Evolutionary conservation across 208 protist species (phyloP).

Genomic region (Phytomonas francai): DNA sequence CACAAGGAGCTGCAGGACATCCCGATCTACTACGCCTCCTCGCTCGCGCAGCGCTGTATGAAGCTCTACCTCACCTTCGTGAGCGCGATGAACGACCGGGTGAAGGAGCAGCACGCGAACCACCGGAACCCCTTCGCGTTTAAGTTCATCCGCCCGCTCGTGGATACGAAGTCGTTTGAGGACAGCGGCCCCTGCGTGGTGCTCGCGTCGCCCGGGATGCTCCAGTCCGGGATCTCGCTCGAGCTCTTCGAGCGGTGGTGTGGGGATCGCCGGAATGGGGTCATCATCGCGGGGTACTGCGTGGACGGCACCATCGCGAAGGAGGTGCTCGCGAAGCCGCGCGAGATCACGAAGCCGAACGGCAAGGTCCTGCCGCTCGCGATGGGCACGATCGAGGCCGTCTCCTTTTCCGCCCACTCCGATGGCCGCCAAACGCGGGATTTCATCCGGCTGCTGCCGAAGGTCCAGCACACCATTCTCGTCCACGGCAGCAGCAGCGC

Average conservation of each 20-base stretch:
- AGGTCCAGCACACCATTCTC: slow-evolving; percentile 87
- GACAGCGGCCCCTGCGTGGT: slow-evolving; percentile 93
- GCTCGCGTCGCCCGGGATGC: slow-evolving; percentile 93
- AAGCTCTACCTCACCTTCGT: slow-evolving; percentile 96
- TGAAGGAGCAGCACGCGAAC: slow-evolving; percentile 89
- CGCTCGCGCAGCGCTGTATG: slow-evolving; percentile 97
- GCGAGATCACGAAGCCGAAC: slow-evolving; percentile 85
- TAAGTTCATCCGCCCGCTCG: slow-evolving; percentile 93
- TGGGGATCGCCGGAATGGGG: slow-evolving; percentile 91
- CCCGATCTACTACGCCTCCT: slow-evolving; percentile 98
- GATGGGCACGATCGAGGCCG: slow-evolving; percentile 89
- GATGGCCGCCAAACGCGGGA: slow-evolving; percentile 92
- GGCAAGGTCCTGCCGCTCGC: slow-evolving; percentile 87
- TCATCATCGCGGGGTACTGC: slow-evolving; percentile 96
- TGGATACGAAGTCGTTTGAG: slow-evolving; percentile 88
- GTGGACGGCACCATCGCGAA: slow-evolving; percentile 97
- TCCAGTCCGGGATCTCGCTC: slow-evolving; percentile 96
- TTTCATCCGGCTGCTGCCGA: slow-evolving; percentile 75
- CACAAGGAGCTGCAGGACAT: slow-evolving; percentile 96
- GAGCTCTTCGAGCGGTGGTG: slow-evolving; percentile 99
- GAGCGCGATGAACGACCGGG: slow-evolving; percentile 96
- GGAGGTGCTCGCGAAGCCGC: slow-evolving; percentile 73
- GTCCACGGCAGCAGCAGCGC: slow-evolving; percentile 95
- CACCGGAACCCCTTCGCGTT: slow-evolving; percentile 97
- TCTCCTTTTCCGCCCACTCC: slow-evolving; percentile 97